Evolutionary conservation across 1,284 basidiomycete species (phyloP), one percentile per base, ranked within the genome.

Genomic region (Peniophora sp.): DNA sequence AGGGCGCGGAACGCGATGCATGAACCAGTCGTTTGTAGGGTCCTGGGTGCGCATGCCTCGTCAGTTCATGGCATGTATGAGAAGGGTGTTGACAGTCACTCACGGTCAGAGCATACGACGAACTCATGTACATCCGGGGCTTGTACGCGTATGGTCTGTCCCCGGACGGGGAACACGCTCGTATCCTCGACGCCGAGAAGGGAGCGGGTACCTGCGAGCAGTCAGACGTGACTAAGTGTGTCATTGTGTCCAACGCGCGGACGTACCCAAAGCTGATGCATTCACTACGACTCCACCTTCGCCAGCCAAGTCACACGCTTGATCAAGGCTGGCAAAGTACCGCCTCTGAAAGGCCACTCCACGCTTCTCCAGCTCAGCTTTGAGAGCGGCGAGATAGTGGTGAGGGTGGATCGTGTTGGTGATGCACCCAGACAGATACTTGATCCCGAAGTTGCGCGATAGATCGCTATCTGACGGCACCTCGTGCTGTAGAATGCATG

Each of bases 101-200:
- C 17, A 50, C 48, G 24, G 52, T 52, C 54, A 49, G 55, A 46
- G 48, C 59, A 47, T 45, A 18, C 34, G 42, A 74, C 47, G 52
- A 64, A 72, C 50, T 76, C 70, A 34, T 69, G 67, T 51, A 77
- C 60, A 23, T 64, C 79, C 1, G 92, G 91, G 0, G 90, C 87
- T 50, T 78, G 69, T 12, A 92, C 71, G 23, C 92, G 68, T 9
- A 93, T 80, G 0, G 90, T 94, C 67, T 97, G 94, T 0, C 94
- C 94, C 41, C 91, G 77, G 49, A 93, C 79, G 0, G 93, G 92
- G 62, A 81, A 82, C 20, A 93, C 75, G 15, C 69, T 67, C 49
- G 73, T 70, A 62, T 92, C 88, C 56, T 90, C 80, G 2, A 95
- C 82, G 3, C 90, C 92, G n/a, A 88, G 78, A 11, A 95, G 71